Evolutionary conservation across 2,329 filamentous ascomycete species (phyloP), one percentile per base, ranked within the genome.

Genomic region (Colletotrichum lindemuthianum): DNA sequence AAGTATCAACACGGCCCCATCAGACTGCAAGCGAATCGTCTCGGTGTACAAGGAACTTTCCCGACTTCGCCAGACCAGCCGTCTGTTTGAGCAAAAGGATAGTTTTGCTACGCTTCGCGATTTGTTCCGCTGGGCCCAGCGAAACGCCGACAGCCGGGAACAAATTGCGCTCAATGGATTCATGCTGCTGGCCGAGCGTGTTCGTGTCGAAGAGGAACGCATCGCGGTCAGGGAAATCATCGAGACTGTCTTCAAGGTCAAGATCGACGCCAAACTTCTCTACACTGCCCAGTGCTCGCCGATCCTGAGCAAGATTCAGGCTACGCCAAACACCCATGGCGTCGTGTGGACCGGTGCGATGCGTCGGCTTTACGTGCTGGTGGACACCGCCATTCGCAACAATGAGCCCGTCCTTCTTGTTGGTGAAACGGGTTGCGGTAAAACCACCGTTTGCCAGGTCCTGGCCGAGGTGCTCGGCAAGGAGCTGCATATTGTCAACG

Each of bases 321-420:
- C 75, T 10, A 79, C 79, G 41, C 70, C 79, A 0, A 88, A 88
- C 68, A 74, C 77, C 2, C 86, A 90, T 64, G 86, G 85, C 1
- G 89, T 99, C 50, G 92, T 99, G 2, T 99, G 96, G 96, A 99
- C 96, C 0, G 88, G 89, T 68, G 93, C 95, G 0, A 99, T 99
- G 95, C 89, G 93, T 13, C 87, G 96, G 55, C 82, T 99, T 0
- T 98, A 95, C 73, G 88, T 96, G 7, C 83, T 99, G 11, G 93
- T 99, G n/a, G 88, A 90, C 6, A 86, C 92, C 70, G 96, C 96
- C 1, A 82, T 99, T 64, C 86, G 87, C 33, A 96, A 97, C 73
- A 93, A 96, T 67, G 96, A 99, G 75, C 96, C 96, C 1, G 92
- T 99, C 3, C 83, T 99, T 16, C 84, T 99, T 6, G 93, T 99